phyloP scores from a whole-genome alignment of 78 protist genomes.

The Dictyostelium intermedium region DNA sequence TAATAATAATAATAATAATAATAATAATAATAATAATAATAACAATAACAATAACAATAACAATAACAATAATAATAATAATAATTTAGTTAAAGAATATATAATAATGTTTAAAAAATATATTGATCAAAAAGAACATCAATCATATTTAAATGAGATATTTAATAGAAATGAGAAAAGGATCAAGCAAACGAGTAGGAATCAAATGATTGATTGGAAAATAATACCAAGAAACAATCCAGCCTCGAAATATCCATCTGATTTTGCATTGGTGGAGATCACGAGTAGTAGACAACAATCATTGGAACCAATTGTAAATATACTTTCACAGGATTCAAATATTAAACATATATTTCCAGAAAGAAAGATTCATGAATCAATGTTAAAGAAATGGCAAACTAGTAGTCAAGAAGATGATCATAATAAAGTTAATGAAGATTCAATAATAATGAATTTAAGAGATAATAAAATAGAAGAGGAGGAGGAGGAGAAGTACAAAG shows the following conservation, averaged over 20 bases:
- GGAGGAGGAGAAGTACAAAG: too few species aligned
- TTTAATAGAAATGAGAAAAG: not conserved
- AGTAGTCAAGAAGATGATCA: not conserved
- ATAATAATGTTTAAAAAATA: constrained; percentile 63
- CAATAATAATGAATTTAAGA: not conserved
- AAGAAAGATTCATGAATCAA: constrained; percentile 18
- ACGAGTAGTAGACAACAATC: not conserved
- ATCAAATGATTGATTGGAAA: constrained; percentile 12
- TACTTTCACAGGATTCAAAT: not conserved
- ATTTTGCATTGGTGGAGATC: constrained; percentile 41
- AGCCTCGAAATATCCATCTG: constrained; percentile 57
- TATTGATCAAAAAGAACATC: constrained; percentile 53
- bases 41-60: not conserved
- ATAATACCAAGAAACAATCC: constrained; percentile 48
- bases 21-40: not conserved
- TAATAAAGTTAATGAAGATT: not conserved
- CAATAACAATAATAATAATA: not conserved
- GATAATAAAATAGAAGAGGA: too few species aligned
- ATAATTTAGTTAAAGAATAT: constrained; percentile 14
- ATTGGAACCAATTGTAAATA: not conserved
- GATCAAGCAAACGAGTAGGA: not conserved
- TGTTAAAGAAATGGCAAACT: constrained; percentile 54
- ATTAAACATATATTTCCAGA: constrained; percentile 30
- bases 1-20: not conserved
- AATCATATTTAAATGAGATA: not conserved